Evolutionary conservation across 1,284 basidiomycete genomes (phyloP).

Genomic region (Tausonia pullulans): DNA sequence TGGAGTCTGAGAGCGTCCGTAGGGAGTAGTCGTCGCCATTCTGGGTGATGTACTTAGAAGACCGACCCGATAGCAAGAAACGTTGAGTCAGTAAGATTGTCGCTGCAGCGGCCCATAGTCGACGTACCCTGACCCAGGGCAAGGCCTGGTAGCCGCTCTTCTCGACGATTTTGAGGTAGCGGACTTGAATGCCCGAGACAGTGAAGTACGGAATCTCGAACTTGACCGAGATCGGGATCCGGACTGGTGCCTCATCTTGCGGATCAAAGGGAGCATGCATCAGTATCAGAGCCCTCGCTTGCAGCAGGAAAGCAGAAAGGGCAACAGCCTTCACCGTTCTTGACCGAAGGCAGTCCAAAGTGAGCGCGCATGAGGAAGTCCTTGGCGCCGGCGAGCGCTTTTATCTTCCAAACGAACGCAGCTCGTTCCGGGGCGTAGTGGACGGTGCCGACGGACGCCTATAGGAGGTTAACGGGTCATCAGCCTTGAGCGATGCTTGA

Average conservation of each 20-base stretch:
- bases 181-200: constrained; percentile 89
- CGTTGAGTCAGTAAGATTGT: background rate
- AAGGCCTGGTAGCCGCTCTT: constrained; percentile 93
- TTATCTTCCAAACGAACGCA: constrained; percentile 96
- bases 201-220: constrained; percentile 99
- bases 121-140: constrained; percentile 62
- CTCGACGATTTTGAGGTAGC: constrained; percentile 95
- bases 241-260: constrained; percentile 71
- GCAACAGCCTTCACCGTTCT: constrained; percentile 49
- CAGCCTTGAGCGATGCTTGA: too few relatives aligned
- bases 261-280: background rate
- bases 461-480: background rate
- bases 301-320: background rate
- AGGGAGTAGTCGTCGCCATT: constrained; percentile 81
- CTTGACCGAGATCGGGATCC: constrained; percentile 88
- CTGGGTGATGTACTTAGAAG: constrained; percentile 66
- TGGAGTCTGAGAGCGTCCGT: constrained; percentile 33
- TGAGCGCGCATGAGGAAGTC: constrained; percentile 95
- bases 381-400: constrained; percentile 80
- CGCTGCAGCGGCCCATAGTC: too few relatives aligned
- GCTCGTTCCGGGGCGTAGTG: constrained; percentile 93
- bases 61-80: constrained; percentile 18
- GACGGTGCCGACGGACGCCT: constrained; percentile 83
- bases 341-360: constrained; percentile 83
- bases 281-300: background rate